phyloP scores from a whole-genome alignment of 495 filamentous ascomycete genomes.

The Evernia prunastri region DNA sequence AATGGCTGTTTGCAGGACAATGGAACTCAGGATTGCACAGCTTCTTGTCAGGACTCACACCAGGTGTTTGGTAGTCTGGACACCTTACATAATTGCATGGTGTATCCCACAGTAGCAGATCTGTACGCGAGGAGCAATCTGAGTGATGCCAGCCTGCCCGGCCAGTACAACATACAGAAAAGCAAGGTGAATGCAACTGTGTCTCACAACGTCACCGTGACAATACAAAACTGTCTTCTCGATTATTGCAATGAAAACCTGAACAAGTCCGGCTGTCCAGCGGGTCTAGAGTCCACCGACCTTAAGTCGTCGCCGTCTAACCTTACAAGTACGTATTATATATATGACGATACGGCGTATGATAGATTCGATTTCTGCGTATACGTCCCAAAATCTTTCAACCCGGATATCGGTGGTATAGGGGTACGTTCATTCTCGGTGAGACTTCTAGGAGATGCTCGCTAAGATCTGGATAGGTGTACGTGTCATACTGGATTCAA shows the following conservation, averaged over 20 bases:
- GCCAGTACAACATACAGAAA: background rate
- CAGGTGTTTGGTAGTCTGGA: constrained; percentile 1
- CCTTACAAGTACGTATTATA: background rate
- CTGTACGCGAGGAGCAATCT: background rate
- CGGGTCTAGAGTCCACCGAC: background rate
- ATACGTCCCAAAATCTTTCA: background rate
- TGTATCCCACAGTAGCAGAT: background rate
- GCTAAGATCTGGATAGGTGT: constrained; percentile 13
- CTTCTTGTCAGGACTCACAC: background rate
- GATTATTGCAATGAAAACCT: background rate
- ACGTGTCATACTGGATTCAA: constrained; percentile 25
- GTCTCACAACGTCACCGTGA: background rate
- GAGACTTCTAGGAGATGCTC: background rate
- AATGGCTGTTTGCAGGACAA: background rate
- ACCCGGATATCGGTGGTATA: constrained; percentile 21
- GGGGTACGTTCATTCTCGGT: background rate
- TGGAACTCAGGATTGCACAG: constrained; percentile 1
- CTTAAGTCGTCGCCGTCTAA: background rate
- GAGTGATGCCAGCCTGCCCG: background rate
- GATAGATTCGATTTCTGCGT: background rate
- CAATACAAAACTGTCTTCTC: constrained; percentile 2
- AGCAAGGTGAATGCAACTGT: background rate
- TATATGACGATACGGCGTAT: background rate
- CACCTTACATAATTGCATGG: constrained; percentile 14
- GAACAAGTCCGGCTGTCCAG: background rate